Conservation (phyloP, 352 stramenopile species). For the Phytophthora rubi region DNA sequence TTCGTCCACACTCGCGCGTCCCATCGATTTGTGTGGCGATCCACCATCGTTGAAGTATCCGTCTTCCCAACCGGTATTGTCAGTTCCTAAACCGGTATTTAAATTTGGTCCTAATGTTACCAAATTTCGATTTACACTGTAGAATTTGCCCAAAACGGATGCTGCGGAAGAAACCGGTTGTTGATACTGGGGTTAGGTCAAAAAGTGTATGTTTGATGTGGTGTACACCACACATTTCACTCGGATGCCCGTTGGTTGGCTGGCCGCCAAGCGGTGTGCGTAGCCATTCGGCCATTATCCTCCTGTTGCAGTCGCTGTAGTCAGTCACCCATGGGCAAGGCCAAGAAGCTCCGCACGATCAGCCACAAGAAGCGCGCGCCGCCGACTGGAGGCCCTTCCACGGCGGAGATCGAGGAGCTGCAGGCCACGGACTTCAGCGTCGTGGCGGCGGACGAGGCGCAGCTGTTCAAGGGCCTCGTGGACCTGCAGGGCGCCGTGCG, state of each 20-base stretch:
- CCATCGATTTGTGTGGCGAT: not conserved
- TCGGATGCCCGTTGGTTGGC: slow-evolving; percentile 30
- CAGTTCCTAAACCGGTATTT: not conserved
- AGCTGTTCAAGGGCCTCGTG: slow-evolving; percentile 77
- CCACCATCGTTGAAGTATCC: slow-evolving; percentile 2
- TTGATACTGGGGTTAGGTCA: too few species aligned
- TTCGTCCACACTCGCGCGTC: not conserved
- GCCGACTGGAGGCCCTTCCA: slow-evolving; percentile 62
- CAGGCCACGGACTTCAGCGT: slow-evolving; percentile 46
- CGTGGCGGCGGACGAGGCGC: slow-evolving; percentile 61
- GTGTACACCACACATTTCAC: not conserved
- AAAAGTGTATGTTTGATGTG: too few species aligned
- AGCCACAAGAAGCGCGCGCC: slow-evolving; percentile 85
- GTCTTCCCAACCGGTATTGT: not conserved
- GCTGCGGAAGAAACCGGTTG: too few species aligned
- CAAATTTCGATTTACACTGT: too few species aligned
- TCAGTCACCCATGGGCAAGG: slow-evolving; percentile 69
- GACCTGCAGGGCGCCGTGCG: slow-evolving; percentile 83
- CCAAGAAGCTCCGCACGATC: slow-evolving; percentile 85
- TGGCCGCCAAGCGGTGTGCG: slow-evolving; percentile 10
- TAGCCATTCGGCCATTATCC: slow-evolving; percentile 26
- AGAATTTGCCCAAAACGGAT: too few species aligned
- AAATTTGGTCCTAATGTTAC: too few species aligned
- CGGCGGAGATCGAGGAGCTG: slow-evolving; percentile 67
- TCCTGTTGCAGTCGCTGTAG: too few species aligned